Evolutionary conservation across 225 moss, liverwort and hornwort genomes (phyloP).

Genomic region (Bryoerythrophyllum caledonicum): DNA sequence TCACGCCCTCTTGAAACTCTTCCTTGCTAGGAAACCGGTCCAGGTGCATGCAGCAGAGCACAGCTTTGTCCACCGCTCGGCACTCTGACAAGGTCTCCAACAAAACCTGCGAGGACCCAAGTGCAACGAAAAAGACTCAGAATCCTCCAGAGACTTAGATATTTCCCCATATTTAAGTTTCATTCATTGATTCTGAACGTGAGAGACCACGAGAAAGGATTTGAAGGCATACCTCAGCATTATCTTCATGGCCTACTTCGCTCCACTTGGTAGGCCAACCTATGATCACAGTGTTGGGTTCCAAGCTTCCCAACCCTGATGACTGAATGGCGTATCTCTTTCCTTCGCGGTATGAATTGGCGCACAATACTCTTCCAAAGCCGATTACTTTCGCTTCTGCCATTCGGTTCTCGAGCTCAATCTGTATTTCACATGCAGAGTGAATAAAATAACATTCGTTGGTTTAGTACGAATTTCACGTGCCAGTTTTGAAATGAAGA

Average conservation of each 20-base stretch:
- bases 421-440: slow-evolving; percentile 34
- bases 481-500: not conserved
- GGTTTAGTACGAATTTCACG: not conserved
- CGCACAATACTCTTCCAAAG: slow-evolving; percentile 79
- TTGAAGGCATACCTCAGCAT: slow-evolving; percentile 52
- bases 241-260: slow-evolving; percentile 66
- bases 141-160: not conserved
- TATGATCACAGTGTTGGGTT: slow-evolving; percentile 87
- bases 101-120: slow-evolving; percentile 51
- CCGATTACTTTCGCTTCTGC: slow-evolving; percentile 70
- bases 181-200: not conserved
- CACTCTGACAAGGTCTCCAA: slow-evolving; percentile 86
- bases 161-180: no score
- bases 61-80: slow-evolving; percentile 87
- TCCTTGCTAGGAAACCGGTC: slow-evolving; percentile 75
- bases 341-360: slow-evolving; percentile 81
- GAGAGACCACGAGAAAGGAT: not conserved
- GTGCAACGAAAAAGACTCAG: not conserved
- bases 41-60: slow-evolving; percentile 88
- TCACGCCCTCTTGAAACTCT: slow-evolving; percentile 80
- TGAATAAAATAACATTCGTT: not conserved
- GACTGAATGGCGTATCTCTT: slow-evolving; percentile 96
- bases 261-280: slow-evolving; percentile 96
- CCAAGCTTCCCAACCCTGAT: slow-evolving; percentile 91
- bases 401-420: slow-evolving; percentile 93